Evolutionary conservation across 805 yeast genomes (phyloP).

Genomic region (Metschnikowia bowlesiae): DNA sequence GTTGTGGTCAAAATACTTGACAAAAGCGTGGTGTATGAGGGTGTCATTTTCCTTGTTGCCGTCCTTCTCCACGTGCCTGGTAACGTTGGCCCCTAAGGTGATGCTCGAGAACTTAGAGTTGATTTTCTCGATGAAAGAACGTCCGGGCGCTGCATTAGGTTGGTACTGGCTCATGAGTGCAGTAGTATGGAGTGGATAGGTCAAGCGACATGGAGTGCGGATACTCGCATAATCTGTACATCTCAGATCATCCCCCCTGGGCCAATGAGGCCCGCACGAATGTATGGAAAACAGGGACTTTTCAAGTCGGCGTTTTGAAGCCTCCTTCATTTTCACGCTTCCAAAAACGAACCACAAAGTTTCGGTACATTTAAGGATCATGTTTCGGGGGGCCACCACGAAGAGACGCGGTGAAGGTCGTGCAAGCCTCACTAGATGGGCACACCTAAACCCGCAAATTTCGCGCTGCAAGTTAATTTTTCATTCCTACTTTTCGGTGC

Average conservation of each 20-base stretch:
- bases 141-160: constrained; percentile 21
- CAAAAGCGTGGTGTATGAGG: constrained; percentile 41
- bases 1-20: constrained; percentile 31
- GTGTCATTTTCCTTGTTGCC: constrained; percentile 37
- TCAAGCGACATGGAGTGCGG: background rate
- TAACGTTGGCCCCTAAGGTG: constrained; percentile 22
- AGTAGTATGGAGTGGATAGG: background rate
- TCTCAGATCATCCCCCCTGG: background rate
- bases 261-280: too few species aligned
- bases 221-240: background rate
- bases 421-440: background rate
- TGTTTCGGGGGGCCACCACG: too few species aligned
- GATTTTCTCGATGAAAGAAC: constrained; percentile 34
- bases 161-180: constrained; percentile 20
- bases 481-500: background rate
- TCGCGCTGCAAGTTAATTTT: background rate
- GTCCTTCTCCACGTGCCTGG: constrained; percentile 30
- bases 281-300: too few species aligned
- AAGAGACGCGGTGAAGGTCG: background rate
- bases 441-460: background rate
- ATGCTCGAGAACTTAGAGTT: constrained; percentile 35
- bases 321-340: too few species aligned
- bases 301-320: too few species aligned
- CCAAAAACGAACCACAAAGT: too few species aligned
- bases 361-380: too few species aligned